phyloP scores from a whole-genome alignment of 371 early-diverging fungal genomes.

The Capniomyces stellatus region DNA sequence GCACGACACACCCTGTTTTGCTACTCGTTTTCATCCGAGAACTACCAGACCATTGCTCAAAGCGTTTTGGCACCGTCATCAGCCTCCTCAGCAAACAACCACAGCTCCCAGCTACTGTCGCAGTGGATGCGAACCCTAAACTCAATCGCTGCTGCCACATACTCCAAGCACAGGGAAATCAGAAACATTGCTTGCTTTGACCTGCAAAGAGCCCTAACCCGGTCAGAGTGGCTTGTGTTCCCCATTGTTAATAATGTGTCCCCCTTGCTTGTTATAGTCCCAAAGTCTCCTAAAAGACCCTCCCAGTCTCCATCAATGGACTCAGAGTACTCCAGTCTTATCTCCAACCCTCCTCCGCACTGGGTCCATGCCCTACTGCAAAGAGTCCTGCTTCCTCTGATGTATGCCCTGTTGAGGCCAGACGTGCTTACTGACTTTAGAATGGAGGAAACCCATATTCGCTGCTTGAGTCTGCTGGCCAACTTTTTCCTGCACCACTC shows the following conservation, averaged over 20 bases:
- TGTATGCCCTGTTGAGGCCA: conserved; percentile 35
- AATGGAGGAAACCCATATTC: conserved; percentile 27
- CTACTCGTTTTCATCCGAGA: neutral
- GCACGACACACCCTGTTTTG: neutral
- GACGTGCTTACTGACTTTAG: conserved; percentile 25
- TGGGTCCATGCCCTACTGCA: conserved; percentile 26
- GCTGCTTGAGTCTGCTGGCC: conserved; percentile 19
- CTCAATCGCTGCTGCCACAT: neutral
- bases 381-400: conserved; percentile 40
- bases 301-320: neutral
- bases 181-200: neutral
- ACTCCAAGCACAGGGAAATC: neutral
- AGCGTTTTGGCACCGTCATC: neutral
- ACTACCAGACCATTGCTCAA: neutral
- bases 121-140: neutral
- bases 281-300: neutral
- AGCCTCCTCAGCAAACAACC: neutral
- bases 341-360: neutral
- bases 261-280: neutral
- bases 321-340: neutral
- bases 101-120: neutral
- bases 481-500: conserved; percentile 25
- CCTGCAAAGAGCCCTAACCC: neutral
- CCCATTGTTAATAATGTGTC: too few species aligned
- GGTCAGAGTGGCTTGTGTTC: neutral